Base-by-base conservation (phyloP, 257 asterid species). In the Henckelia pumila region DNA sequence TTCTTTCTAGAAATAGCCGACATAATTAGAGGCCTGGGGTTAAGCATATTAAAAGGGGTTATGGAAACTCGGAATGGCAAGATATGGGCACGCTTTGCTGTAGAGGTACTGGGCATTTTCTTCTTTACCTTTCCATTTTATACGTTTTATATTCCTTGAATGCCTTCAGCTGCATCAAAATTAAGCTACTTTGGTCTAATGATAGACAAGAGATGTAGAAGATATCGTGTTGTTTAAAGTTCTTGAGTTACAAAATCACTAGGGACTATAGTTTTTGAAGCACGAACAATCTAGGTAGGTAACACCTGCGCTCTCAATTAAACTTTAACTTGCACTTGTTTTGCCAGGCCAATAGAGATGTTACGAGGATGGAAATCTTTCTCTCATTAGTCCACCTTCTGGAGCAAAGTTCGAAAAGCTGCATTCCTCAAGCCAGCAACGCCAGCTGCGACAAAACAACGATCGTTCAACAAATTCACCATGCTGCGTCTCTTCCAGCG, bases 1-100 rank as follows among this genome's bases (percentile, higher is more conserved):
- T 71, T 83, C 74, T 92, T 92, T 75, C 77, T 89, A 70, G 98
- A 92, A 76, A 89, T 92, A 79, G 97, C 98, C 26, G 98, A 89
- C 80, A 83, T 89, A 68, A 84, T 92, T 74, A 79, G 95, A 83
- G 96, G 97, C 20, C 82, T 89, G 65, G 97, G 97, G 59, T 71
- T 92, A 72, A 87, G 96, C 70, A 92, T 92, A 64, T 83, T 92
- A 68, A 92, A 87, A 83, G 98, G 98, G 50, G 84, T 86, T 33
- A 89, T 92, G 96, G 96, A 89, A 86, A 83, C 85, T 67, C 84
- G 83, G 44, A 79, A 83, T 21, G 91, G 84, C 80, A 92, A 92
- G 75, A 89, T 87, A 24, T 92, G 95, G 98, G 95, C 95, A 50
- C 95, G 88, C 32, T 92, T 92, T 79, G 73, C 86, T 50, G 96